Evolutionary conservation across 2,329 filamentous ascomycete species (phyloP).

Genomic region (Colletotrichum costaricense): DNA sequence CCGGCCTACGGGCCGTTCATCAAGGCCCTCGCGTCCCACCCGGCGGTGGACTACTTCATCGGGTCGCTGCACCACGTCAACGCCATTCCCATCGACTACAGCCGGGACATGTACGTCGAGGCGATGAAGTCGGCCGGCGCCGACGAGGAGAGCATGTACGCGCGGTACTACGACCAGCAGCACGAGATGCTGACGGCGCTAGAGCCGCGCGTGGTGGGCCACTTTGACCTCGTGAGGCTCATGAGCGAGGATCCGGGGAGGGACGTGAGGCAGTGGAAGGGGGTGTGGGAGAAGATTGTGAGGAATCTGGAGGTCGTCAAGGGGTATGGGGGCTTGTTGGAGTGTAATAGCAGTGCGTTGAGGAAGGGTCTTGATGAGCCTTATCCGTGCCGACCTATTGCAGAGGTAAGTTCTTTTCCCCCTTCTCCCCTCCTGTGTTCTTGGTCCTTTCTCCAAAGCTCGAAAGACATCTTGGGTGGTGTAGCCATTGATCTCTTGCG

Average conservation of each 20-base stretch:
- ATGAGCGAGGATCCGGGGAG: conserved; percentile 76
- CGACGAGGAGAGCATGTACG: conserved; percentile 79
- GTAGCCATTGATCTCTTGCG: conserved; percentile 2
- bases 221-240: conserved; percentile 92
- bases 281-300: conserved; percentile 79
- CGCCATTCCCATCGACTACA: conserved; percentile 89
- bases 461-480: neutral
- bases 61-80: conserved; percentile 93
- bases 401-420: conserved; percentile 66
- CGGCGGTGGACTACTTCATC: conserved; percentile 87
- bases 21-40: conserved; percentile 64
- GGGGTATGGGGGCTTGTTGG: conserved; percentile 83
- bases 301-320: conserved; percentile 80
- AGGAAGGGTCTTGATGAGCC: conserved; percentile 92
- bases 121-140: conserved; percentile 65
- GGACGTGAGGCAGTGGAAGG: conserved; percentile 66
- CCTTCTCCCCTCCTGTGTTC: neutral
- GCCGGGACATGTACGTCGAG: conserved; percentile 72
- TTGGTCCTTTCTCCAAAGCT: neutral
- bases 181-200: conserved; percentile 80
- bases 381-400: conserved; percentile 85
- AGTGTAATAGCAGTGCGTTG: conserved; percentile 89
- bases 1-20: conserved; percentile 70
- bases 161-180: conserved; percentile 90
- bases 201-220: conserved; percentile 83